A percentile compares a stretch with the other conserved stretches of the same genome.
phyloP scores from a whole-genome alignment of 768 basidiomycete genomes.

The Lactifluus hygrophoroides region DNA sequence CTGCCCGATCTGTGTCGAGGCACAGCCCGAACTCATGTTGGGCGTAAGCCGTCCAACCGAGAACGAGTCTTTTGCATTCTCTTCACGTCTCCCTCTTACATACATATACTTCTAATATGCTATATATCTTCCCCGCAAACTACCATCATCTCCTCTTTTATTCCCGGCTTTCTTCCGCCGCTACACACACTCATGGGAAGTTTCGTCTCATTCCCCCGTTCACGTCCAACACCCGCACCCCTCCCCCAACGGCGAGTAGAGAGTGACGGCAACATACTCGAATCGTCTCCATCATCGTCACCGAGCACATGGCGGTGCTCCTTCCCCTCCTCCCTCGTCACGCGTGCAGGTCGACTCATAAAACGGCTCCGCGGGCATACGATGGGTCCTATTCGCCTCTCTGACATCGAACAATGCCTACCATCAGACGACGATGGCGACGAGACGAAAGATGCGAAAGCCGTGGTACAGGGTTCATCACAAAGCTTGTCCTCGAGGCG shows the following conservation, averaged over 20 bases:
- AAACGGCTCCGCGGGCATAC: neutral
- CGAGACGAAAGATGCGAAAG: neutral
- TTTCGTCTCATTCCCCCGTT: neutral
- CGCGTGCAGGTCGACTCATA: neutral
- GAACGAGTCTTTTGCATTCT: neutral
- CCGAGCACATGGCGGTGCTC: neutral
- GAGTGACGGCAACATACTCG: neutral
- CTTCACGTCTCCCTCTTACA: conserved; percentile 4
- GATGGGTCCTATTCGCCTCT: neutral
- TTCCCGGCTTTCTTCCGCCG: neutral
- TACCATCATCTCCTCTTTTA: neutral
- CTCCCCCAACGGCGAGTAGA: neutral
- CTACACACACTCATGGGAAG: conserved; percentile 3
- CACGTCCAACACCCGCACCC: neutral
- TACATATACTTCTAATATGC: neutral
- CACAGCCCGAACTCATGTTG: conserved; percentile 1
- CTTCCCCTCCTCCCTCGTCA: neutral
- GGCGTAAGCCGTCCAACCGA: neutral
- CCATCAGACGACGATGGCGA: too few relatives aligned
- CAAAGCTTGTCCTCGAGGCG: neutral
- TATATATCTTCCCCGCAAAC: neutral
- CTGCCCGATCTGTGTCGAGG: neutral
- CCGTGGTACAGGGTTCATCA: neutral
- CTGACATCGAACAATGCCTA: neutral
- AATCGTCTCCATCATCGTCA: neutral